Conservation (phyloP, 768 basidiomycete genomes). For the Lyophyllum shimeji region DNA sequence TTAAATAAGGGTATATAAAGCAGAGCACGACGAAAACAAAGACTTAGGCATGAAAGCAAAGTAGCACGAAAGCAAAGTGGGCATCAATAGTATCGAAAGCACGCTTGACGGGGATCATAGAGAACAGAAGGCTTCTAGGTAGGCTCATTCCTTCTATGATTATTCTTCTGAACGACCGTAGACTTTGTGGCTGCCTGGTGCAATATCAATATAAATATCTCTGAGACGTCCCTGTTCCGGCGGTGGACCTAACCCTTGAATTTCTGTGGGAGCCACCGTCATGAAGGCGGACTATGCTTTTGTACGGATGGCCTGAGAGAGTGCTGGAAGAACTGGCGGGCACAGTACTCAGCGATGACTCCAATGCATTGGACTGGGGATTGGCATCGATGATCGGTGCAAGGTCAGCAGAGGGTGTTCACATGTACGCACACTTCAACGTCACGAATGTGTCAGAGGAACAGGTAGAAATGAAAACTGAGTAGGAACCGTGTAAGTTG, state of each 20-base stretch:
- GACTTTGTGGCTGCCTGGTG: neutral
- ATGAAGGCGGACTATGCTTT: neutral
- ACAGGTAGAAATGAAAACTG: too few relatives aligned
- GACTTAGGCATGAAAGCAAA: too few relatives aligned
- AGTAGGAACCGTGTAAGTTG: too few relatives aligned
- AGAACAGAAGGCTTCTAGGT: neutral
- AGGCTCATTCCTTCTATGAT: constrained; percentile 1
- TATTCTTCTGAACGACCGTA: constrained; percentile 1
- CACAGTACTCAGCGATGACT: too few relatives aligned
- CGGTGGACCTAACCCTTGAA: constrained; percentile 1
- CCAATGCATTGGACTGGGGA: too few relatives aligned
- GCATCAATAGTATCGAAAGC: neutral
- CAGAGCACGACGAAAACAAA: neutral
- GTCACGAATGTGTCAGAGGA: too few relatives aligned
- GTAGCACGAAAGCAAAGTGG: neutral
- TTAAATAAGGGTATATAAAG: too few relatives aligned
- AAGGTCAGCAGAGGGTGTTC: too few relatives aligned
- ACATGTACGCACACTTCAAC: too few relatives aligned
- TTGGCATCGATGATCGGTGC: too few relatives aligned
- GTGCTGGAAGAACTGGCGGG: too few relatives aligned
- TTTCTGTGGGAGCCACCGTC: neutral
- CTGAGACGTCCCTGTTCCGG: neutral
- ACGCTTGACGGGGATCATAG: neutral
- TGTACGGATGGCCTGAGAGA: too few relatives aligned
- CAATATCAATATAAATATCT: constrained; percentile 8